Conservation (phyloP, 2,329 filamentous ascomycete species). For the Pseudonectria buxi region DNA sequence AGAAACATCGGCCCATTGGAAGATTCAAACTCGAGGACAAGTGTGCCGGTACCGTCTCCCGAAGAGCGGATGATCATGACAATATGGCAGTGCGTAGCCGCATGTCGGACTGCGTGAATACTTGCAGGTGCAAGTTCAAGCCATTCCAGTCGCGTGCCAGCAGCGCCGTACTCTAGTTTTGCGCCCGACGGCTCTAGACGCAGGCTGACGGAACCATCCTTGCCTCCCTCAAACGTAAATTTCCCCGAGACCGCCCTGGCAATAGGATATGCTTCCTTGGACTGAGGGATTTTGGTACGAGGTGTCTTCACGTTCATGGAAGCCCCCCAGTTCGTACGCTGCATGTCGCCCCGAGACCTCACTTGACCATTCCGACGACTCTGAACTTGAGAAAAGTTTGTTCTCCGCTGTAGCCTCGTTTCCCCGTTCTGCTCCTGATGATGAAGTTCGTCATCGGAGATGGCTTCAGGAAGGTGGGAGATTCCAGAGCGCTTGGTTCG, state of each 20-base stretch:
- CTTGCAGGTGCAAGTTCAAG: conserved; percentile 12
- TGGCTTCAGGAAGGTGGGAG: neutral
- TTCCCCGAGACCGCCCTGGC: conserved; percentile 20
- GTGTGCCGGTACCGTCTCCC: neutral
- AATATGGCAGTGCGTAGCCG: conserved; percentile 9
- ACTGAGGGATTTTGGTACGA: neutral
- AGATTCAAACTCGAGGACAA: conserved; percentile 17
- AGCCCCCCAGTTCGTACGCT: conserved; percentile 13
- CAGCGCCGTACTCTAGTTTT: too few relatives aligned
- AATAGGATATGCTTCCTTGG: conserved; percentile 6
- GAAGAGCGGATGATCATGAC: conserved; percentile 18
- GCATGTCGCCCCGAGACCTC: conserved; percentile 22
- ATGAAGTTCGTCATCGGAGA: conserved; percentile 26
- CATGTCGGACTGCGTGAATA: conserved; percentile 10
- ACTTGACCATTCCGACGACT: neutral
- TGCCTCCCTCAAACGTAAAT: neutral
- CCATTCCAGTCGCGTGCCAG: conserved; percentile 8
- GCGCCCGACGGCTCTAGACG: too few relatives aligned
- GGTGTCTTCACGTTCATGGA: neutral
- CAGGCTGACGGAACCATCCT: neutral
- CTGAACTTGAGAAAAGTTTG: conserved; percentile 10
- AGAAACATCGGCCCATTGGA: conserved; percentile 6
- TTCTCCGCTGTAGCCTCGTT: conserved; percentile 4
- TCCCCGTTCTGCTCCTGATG: neutral
- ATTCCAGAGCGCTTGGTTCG: conserved; percentile 4